phyloP scores from a whole-genome alignment of 345 rosid species.

The Eucalyptus dawsonii region DNA sequence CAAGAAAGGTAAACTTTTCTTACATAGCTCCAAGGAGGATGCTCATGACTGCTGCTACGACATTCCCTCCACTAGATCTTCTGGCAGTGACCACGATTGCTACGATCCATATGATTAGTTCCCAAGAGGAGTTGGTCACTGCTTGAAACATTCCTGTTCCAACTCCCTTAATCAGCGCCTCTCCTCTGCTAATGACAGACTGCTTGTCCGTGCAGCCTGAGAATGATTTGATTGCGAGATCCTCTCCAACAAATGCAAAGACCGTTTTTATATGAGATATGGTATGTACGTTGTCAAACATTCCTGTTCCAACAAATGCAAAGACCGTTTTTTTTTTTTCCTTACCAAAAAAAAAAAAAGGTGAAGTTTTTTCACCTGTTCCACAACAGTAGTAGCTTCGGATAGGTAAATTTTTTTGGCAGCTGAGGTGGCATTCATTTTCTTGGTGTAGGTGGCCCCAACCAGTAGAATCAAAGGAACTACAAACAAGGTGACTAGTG shows the following conservation, averaged over 20 bases:
- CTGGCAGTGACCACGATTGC: slow-evolving; percentile 23
- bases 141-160: slow-evolving; percentile 54
- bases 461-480: too few relatives aligned
- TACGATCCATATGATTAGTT: slow-evolving; percentile 45
- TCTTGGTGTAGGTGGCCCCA: too few relatives aligned
- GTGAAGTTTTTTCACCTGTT: too few relatives aligned
- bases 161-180: slow-evolving; percentile 57
- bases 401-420: too few relatives aligned
- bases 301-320: too few relatives aligned
- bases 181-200: slow-evolving; percentile 26
- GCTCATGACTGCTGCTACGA: slow-evolving; percentile 47
- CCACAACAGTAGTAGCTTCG: too few relatives aligned
- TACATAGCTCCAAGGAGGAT: slow-evolving; percentile 62
- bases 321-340: too few relatives aligned
- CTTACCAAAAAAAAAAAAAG: too few relatives aligned
- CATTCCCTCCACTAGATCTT: slow-evolving; percentile 37
- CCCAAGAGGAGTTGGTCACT: slow-evolving; percentile 47
- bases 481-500: too few relatives aligned
- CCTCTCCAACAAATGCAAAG: slow-evolving; percentile 51
- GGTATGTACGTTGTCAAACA: too few relatives aligned
- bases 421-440: too few relatives aligned
- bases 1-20: background rate
- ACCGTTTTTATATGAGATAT: slow-evolving; percentile 17
- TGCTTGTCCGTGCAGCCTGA: slow-evolving; percentile 30
- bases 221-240: slow-evolving; percentile 23